These are phyloP conservation scores for Ustulina deusta DNA, from an alignment of 2,329 filamentous ascomycete species.

Conservation along the genomic window DNA sequence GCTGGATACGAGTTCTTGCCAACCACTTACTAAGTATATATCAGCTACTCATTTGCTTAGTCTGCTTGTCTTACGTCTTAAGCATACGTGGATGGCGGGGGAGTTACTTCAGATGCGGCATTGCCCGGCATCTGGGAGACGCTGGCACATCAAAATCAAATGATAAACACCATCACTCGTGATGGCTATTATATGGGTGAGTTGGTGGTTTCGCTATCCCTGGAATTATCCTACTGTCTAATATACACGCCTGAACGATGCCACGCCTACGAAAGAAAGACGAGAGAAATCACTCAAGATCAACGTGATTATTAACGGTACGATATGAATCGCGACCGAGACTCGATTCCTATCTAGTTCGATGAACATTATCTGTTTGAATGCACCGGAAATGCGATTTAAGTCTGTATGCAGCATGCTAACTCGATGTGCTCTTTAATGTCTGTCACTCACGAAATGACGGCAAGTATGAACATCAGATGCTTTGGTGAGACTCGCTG, in stretches of 20 bases:
- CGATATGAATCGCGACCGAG: neutral
- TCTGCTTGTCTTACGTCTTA: too few species aligned
- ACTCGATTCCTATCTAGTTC: neutral
- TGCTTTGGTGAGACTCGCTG: neutral
- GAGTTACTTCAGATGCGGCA: too few species aligned
- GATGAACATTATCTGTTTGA: neutral
- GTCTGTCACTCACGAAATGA: neutral
- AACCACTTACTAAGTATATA: too few species aligned
- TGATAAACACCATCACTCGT: too few species aligned
- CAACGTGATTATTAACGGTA: neutral
- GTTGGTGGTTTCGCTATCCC: too few species aligned
- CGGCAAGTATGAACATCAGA: neutral
- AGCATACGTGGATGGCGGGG: too few species aligned
- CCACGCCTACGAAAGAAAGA: neutral
- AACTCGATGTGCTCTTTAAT: neutral
- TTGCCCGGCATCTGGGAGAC: too few species aligned
- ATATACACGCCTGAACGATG: neutral
- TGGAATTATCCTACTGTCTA: too few species aligned
- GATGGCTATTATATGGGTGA: too few species aligned
- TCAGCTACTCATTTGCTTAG: too few species aligned
- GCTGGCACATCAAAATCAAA: too few species aligned
- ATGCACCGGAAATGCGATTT: neutral
- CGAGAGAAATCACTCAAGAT: neutral
- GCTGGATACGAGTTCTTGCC: too few species aligned
- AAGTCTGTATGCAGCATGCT: neutral